Evolutionary conservation across 2,329 filamentous ascomycete species (phyloP).

Genomic region (Alternaria novae-zelandiae): DNA sequence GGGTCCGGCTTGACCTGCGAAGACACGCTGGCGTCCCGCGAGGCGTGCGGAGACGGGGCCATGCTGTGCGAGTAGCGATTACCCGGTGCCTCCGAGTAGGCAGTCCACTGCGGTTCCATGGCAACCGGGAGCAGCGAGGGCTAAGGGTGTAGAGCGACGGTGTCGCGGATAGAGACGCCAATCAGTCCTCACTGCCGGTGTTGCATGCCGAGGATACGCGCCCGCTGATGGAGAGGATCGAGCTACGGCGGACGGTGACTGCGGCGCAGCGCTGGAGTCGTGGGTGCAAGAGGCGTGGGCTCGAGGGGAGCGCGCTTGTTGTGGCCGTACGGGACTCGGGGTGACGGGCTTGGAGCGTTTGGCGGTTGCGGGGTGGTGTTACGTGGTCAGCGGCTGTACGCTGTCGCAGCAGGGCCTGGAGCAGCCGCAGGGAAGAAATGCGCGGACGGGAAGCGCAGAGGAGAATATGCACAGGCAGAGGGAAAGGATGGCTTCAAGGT

Average conservation of each 20-base stretch:
- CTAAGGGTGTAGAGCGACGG: conserved; percentile 18
- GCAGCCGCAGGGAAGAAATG: not conserved
- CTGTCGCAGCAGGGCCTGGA: not conserved
- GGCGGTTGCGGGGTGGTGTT: conserved; percentile 18
- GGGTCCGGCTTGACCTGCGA: conserved; percentile 45
- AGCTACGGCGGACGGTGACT: not conserved
- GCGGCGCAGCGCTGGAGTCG: not conserved
- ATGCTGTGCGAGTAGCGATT: conserved; percentile 47
- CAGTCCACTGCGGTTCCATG: conserved; percentile 50
- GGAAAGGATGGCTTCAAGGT: conserved; percentile 10
- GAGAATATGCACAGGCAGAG: conserved; percentile 1
- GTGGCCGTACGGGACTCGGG: conserved; percentile 2
- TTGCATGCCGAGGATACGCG: conserved; percentile 45
- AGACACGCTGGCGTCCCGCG: conserved; percentile 39
- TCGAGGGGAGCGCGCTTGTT: not conserved
- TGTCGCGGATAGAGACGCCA: conserved; percentile 45
- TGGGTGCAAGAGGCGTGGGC: not conserved
- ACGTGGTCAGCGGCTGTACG: conserved; percentile 12
- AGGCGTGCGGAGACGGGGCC: conserved; percentile 42
- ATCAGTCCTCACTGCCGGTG: conserved; percentile 36
- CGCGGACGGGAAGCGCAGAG: not conserved
- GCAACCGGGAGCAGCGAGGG: conserved; percentile 15
- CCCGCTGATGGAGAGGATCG: not conserved
- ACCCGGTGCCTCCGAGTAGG: conserved; percentile 43
- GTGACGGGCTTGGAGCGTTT: conserved; percentile 12